Conservation (phyloP, 1,139 yeast genomes). For the Nakaseomyces sp. region DNA sequence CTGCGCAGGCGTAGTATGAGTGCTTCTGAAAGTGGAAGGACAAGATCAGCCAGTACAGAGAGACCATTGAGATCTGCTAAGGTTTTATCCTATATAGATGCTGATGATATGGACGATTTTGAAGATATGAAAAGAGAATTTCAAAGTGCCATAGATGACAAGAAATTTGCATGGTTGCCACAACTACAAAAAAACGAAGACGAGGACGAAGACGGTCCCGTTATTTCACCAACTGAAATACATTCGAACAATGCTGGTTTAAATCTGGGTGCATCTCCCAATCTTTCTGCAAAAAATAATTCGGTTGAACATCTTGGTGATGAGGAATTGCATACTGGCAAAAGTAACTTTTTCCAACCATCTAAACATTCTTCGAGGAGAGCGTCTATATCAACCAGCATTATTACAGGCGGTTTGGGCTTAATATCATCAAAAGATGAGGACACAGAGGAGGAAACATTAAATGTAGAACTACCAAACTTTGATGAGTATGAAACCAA, state of each 20-base stretch:
- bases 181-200: conserved; percentile 11
- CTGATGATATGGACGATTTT: conserved; percentile 30
- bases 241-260: neutral
- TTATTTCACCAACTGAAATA: neutral
- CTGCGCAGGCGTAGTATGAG: conserved; percentile 17
- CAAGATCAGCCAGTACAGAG: conserved; percentile 8
- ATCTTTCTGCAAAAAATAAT: neutral
- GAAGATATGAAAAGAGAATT: conserved; percentile 28
- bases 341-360: neutral
- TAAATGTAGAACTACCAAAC: conserved; percentile 18
- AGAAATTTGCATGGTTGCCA: conserved; percentile 27
- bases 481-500: conserved; percentile 16
- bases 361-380: conserved; percentile 3
- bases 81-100: conserved; percentile 24
- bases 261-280: neutral
- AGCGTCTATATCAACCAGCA: neutral
- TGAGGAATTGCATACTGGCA: neutral
- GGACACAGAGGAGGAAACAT: conserved; percentile 9
- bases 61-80: conserved; percentile 22
- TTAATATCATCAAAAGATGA: conserved; percentile 8
- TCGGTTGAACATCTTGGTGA: neutral
- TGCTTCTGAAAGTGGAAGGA: neutral
- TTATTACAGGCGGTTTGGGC: neutral
- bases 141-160: conserved; percentile 20
- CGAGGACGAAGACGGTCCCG: neutral